Conservation (phyloP, 2,329 filamentous ascomycete species). For the Pseudogymnoascus sp. region DNA sequence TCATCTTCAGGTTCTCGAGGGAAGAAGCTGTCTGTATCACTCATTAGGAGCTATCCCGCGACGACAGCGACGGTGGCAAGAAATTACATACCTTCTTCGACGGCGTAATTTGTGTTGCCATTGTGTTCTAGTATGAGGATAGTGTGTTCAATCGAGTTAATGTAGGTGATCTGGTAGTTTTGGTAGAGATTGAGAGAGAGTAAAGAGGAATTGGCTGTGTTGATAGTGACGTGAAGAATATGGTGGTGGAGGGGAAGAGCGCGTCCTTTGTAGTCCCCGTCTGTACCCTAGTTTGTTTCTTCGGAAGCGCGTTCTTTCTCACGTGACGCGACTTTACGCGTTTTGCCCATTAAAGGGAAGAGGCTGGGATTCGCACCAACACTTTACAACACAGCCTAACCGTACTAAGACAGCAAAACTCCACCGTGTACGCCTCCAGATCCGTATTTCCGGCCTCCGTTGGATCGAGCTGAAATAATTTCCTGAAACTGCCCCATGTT, state of each 20-base stretch:
- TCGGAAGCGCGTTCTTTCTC: not conserved
- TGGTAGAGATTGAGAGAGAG: conserved; percentile 17
- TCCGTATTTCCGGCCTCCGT: not conserved
- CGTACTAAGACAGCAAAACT: not conserved
- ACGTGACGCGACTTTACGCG: conserved; percentile 9
- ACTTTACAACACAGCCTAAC: conserved; percentile 3
- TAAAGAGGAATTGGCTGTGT: conserved; percentile 12
- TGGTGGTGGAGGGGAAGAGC: conserved; percentile 6
- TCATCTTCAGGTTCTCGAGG: conserved; percentile 82
- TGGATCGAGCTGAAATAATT: conserved; percentile 1
- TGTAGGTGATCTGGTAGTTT: not conserved
- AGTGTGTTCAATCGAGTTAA: conserved; percentile 15
- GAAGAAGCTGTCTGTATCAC: conserved; percentile 66
- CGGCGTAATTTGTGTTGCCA: conserved; percentile 69
- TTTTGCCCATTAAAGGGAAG: conserved; percentile 6
- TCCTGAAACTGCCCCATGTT: conserved; percentile 3
- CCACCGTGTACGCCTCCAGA: not conserved
- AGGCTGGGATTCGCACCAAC: conserved; percentile 5
- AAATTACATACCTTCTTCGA: conserved; percentile 57
- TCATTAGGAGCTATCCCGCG: conserved; percentile 18
- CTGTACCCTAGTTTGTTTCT: conserved; percentile 8
- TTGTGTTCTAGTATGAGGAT: conserved; percentile 34
- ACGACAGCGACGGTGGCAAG: conserved; percentile 26
- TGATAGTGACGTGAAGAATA: conserved; percentile 11
- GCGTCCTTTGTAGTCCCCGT: conserved; percentile 8